Base-by-base conservation (phyloP, 352 stramenopile genomes). In the Blastocystis sp. region DNA sequence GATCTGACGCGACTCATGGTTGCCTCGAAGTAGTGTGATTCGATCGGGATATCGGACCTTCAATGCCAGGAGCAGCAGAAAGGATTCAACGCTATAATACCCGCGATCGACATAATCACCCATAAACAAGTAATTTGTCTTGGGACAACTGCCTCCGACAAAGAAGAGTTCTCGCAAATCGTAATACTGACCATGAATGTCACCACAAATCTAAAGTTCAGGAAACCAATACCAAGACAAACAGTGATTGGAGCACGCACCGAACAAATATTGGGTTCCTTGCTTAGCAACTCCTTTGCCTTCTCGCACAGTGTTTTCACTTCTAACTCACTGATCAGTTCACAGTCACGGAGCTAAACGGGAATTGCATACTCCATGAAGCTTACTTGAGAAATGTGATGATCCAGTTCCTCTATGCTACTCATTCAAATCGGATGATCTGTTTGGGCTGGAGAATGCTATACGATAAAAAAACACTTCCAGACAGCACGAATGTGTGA, bases 141-240 rank as follows among this genome's bases (percentile, higher is more conserved):
- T 94, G 0, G 96, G 96, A 84, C 94, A 98, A 85, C 97, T 94
- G 48, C 95, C 96, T 24, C 96, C 96, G 11, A 98, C 94, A 84
- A 98, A 98, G 53, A 88, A 88, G 27, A 96, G 89, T 88, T 97
- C 96, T 86, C 98, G 94, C 0, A 99, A 90, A 88, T 99, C 96
- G 88, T 98, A 98, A 88, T 99, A 99, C 90, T 99, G 96, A 24
- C 96, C 97, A 88, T 99, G 96, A 84, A 99, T 98, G 87, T 99
- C 96, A 67, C 96, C 97, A 87, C 95, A 98, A 84, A 99, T 98
- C 93, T 97, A 72, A 2, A 54, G 18, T 16, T 57, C 16, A 36
- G 14, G 6, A 87, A 27, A 61, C 9, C 8, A 14, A 63, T 4
- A 46, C 0, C 4, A 1, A 4, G 90, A 92, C n/a, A 87, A 91